Base-by-base conservation (phyloP, 1,284 basidiomycete genomes). In the Puccinia novopanici region DNA sequence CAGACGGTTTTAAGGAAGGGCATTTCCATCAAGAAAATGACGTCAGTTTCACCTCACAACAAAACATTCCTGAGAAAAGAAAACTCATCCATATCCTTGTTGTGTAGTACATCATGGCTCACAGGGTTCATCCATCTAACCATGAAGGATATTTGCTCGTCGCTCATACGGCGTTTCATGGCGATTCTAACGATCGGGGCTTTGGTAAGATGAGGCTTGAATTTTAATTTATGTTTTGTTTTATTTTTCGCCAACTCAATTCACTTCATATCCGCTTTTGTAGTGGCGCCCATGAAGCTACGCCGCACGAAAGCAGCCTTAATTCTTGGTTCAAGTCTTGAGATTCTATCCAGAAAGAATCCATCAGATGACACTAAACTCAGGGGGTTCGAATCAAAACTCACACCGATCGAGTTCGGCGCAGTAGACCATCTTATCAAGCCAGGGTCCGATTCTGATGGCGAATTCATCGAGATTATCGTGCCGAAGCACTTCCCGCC, bases 21-120 rank as follows among this genome's bases (percentile, higher is more conserved):
- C 93, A 97, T 86, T 93, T 98, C 15, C 94, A 95, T 84, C 93
- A 97, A 85, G 95, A 98, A 85, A 93, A 93, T 82, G 91, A 95
- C 85, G 94, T 93, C 85, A 86, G 91, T 90, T 12, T 8, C 54
- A 17, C 57, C 0, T 48, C 40, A 75, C 40, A 45, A 24, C 57
- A 40, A 74, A 71, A 59, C n/a, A 15, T 15, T 61, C 17, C 30
- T 34, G 55, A 34, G 37, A 10, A 45, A 30, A n/a, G 13, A 63
- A n/a, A 45, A 59, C 24, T 45, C 19, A 52, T 22, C 24, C 34
- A 19, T 45, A 17, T 37, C 42, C 50, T 27, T 4, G 1, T 22
- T 45, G 50, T 42, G 0, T 84, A 95, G 93, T 98, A 98, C 86
- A 95, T 98, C 82, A 89, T 92, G 73, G 87, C 96, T 54, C 93